Base-by-base conservation (phyloP, 371 early-diverging fungal species). In the Haplosporangium sp. region DNA sequence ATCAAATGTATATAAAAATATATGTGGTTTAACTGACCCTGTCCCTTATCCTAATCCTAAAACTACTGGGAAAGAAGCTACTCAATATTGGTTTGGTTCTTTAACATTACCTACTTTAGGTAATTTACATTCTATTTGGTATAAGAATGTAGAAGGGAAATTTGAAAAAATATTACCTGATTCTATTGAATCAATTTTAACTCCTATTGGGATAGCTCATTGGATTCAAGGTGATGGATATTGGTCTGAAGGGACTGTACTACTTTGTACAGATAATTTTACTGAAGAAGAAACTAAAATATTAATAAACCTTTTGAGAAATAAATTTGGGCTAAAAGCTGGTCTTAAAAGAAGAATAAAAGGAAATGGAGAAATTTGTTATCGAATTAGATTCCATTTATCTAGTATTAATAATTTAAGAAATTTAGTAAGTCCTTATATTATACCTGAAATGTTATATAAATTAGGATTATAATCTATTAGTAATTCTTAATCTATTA, bases 81-180 rank as follows among this genome's bases (percentile, higher is more conserved):
- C 68, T 68, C 68, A 68, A 68, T 68, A 68, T 68, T 68, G 68
- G 68, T 68, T 68, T 68, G 19, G 68, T 68, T 50, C 68, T 67
- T 48, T 59, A 47, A 67, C 59, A 37, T 67, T 47, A 38, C 66
- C 65, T 44, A 13, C 66, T 45, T 66, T 66, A 66, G 58, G 58
- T 1, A 20, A 59, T 50, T 10, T 40, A 67, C 17, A 67, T 50
- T 10, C 5, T 68, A 61, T 68, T 61, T 68, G 68, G 68, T 68
- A 61, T 68, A 68, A 61, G 40, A 19, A 68, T 0, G 35, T 68
- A 11, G 55, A 68, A n/a, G 68, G 68, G 3, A 61, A 61, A 61
- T 20, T 1, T 68, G 27, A 61, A 19, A 68, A 68, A 68, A 68
- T 68, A 27, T 61, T 68, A 44, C 68, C 68, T n/a, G 53, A 68